Conservation (phyloP, 176 grass and related monocot genomes). For the Carex scoparia region DNA sequence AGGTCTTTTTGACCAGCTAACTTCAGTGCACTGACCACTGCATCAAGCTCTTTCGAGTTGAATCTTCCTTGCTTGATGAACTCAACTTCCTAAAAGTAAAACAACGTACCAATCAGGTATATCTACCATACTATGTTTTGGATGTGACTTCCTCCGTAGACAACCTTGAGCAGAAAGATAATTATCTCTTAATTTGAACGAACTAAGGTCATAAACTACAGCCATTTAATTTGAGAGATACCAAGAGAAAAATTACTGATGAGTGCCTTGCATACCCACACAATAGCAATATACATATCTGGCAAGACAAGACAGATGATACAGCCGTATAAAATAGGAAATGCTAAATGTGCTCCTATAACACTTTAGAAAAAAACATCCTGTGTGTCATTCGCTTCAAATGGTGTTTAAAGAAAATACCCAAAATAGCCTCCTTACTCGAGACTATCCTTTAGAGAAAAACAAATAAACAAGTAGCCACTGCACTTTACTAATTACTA, state of each 20-base stretch:
- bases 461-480: not conserved
- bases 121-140: not conserved
- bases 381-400: not conserved
- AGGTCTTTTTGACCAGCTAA: conserved; percentile 55
- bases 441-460: not conserved
- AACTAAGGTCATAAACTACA: not conserved
- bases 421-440: not conserved
- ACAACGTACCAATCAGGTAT: not conserved
- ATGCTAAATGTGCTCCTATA: not conserved
- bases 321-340: not conserved
- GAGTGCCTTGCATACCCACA: not conserved
- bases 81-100: conserved; percentile 56
- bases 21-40: conserved; percentile 58
- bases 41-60: conserved; percentile 72
- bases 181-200: not conserved
- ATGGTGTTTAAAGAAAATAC: not conserved
- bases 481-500: not conserved
- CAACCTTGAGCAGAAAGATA: not conserved
- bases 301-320: not conserved
- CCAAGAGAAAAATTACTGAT: not conserved
- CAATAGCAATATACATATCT: not conserved
- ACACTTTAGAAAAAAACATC: not conserved
- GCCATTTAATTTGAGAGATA: not conserved
- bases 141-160: not conserved
- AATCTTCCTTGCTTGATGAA: conserved; percentile 69